A percentile compares a stretch with the other conserved stretches of the same genome.
Evolutionary conservation across 139 green algal genomes (phyloP).

Genomic region (Chlorella sorokiniana): DNA sequence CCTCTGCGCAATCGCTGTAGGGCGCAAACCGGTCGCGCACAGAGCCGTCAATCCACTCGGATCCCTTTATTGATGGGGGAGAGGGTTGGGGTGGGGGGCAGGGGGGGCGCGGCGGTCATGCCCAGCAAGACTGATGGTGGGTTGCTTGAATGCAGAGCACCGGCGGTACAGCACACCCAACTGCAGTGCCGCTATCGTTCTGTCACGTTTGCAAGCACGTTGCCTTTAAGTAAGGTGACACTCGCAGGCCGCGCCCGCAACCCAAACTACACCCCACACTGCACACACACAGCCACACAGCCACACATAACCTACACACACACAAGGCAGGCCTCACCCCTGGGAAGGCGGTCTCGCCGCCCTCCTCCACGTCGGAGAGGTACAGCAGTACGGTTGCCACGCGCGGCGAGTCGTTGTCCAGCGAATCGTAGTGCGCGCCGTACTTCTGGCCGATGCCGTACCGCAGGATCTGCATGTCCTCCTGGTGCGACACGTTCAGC

Average conservation of each 20-base stretch:
- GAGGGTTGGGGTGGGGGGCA: background rate
- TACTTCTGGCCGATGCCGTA: constrained; percentile 89
- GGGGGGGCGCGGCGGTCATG: too few relatives aligned
- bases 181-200: too few relatives aligned
- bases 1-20: constrained; percentile 65
- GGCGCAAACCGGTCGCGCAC: constrained; percentile 37
- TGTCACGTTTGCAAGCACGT: too few relatives aligned
- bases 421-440: constrained; percentile 72
- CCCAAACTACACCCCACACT: too few relatives aligned
- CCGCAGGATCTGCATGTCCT: constrained; percentile 83
- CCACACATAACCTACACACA: too few relatives aligned
- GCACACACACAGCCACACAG: too few relatives aligned
- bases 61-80: background rate
- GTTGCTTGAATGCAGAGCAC: too few relatives aligned
- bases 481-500: constrained; percentile 72
- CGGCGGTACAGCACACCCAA: too few relatives aligned
- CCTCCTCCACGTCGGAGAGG: constrained; percentile 49
- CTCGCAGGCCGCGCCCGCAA: too few relatives aligned
- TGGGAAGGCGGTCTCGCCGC: constrained; percentile 50
- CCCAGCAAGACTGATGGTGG: too few relatives aligned
- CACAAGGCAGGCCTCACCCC: background rate
- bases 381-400: constrained; percentile 84
- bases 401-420: constrained; percentile 60
- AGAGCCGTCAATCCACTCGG: constrained; percentile 17
- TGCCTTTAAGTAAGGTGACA: too few relatives aligned